Evolutionary conservation across 176 grass and related monocot species (phyloP).

Genomic region (Canna indica): DNA sequence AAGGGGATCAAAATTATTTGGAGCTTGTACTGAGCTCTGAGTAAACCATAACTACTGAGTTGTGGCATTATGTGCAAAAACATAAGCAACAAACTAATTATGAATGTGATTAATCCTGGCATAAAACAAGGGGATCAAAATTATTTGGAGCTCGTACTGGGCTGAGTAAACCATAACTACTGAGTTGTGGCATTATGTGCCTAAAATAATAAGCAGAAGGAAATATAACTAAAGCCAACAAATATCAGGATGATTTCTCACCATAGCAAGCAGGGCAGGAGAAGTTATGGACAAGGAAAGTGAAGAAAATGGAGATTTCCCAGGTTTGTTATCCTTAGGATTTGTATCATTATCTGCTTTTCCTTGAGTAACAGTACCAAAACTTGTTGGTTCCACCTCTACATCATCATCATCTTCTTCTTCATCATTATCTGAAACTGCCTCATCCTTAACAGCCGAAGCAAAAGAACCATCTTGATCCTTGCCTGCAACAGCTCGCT

Average conservation of each 20-base stretch:
- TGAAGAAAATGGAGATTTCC: slow-evolving; percentile 21
- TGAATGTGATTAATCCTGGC: too few relatives aligned
- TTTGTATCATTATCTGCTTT: slow-evolving; percentile 10
- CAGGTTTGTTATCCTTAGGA: slow-evolving; percentile 1
- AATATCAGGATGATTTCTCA: not conserved
- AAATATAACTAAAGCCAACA: too few relatives aligned
- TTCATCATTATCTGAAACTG: slow-evolving; percentile 10
- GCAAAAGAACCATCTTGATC: slow-evolving; percentile 6
- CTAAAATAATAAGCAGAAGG: too few relatives aligned
- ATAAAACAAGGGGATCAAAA: too few relatives aligned
- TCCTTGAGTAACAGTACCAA: slow-evolving; percentile 12
- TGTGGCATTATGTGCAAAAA: too few relatives aligned
- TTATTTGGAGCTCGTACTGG: too few relatives aligned
- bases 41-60: too few relatives aligned
- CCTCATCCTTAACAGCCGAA: slow-evolving; percentile 9
- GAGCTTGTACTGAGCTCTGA: too few relatives aligned
- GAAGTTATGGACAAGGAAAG: slow-evolving; percentile 14
- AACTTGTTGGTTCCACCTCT: slow-evolving; percentile 18
- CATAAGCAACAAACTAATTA: too few relatives aligned
- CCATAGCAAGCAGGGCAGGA: slow-evolving; percentile 1
- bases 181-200: too few relatives aligned
- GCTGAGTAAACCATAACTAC: too few relatives aligned
- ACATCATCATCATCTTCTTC: slow-evolving; percentile 16
- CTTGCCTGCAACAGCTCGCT: slow-evolving; percentile 3
- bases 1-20: too few relatives aligned